These are phyloP conservation scores for Escallonia rubra DNA, from an alignment of 129 eudicot species.

Conservation along the genomic window DNA sequence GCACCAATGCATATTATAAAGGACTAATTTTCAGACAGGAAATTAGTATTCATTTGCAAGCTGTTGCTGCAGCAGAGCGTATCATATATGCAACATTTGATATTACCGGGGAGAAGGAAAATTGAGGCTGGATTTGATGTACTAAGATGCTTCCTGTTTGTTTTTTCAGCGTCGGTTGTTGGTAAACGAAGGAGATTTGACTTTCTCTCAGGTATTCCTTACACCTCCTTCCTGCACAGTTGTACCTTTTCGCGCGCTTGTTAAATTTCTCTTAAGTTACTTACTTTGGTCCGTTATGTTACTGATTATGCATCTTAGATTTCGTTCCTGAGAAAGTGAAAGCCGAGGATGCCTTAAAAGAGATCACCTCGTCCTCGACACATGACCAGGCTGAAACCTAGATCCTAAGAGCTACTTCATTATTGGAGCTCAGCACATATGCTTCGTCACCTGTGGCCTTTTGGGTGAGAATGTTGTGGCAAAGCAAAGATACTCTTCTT, in stretches of 20 bases:
- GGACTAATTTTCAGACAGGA: neutral
- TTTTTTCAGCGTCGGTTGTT: slow-evolving; percentile 61
- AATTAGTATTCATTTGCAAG: neutral
- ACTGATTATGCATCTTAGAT: slow-evolving; percentile 34
- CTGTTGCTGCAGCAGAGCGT: neutral
- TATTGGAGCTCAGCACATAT: neutral
- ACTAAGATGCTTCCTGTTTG: neutral
- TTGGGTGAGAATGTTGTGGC: neutral
- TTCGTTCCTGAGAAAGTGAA: slow-evolving; percentile 83
- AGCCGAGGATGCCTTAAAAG: slow-evolving; percentile 70
- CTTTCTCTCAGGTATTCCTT: slow-evolving; percentile 64
- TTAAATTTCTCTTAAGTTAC: neutral
- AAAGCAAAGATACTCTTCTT: too few relatives aligned
- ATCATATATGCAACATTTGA: neutral
- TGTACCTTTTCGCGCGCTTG: neutral
- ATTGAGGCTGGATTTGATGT: too few relatives aligned
- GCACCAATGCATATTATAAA: neutral
- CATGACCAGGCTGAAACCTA: slow-evolving; percentile 9
- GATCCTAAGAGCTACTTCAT: neutral
- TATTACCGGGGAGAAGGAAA: neutral
- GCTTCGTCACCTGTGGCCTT: neutral
- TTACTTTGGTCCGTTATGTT: neutral
- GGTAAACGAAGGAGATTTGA: slow-evolving; percentile 50
- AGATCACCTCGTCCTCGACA: slow-evolving; percentile 30
- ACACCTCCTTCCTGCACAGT: neutral